Conservation (phyloP, 2,329 filamentous ascomycete species). For the Sclerotinia trifoliorum region DNA sequence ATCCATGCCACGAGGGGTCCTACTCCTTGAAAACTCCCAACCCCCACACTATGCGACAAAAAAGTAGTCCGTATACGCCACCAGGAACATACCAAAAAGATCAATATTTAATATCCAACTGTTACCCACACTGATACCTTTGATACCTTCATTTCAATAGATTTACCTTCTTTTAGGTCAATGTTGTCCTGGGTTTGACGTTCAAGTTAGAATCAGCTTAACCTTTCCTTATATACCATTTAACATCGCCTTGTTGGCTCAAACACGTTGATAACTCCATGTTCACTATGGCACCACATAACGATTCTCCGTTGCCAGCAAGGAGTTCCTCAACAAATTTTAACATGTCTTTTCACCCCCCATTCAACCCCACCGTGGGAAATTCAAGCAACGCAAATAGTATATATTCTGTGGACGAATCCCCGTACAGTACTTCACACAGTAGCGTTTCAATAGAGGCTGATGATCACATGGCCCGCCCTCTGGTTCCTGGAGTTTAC, state of each 20-base stretch:
- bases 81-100: slow-evolving; percentile 19
- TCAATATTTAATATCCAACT: slow-evolving; percentile 17
- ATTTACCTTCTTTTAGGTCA: background rate
- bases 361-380: slow-evolving; percentile 29
- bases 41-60: slow-evolving; percentile 28
- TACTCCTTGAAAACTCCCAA: slow-evolving; percentile 24
- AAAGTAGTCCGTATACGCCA: slow-evolving; percentile 12
- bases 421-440: slow-evolving; percentile 45
- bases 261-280: background rate
- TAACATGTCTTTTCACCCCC: slow-evolving; percentile 39
- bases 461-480: slow-evolving; percentile 41
- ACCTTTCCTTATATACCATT: background rate
- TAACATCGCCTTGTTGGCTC: background rate
- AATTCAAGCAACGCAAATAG: slow-evolving; percentile 32
- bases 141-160: background rate
- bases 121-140: background rate
- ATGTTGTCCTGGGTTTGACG: background rate
- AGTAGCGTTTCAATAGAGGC: slow-evolving; percentile 42
- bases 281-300: slow-evolving; percentile 48
- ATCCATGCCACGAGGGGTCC: slow-evolving; percentile 32
- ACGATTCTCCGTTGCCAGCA: slow-evolving; percentile 48
- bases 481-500: slow-evolving; percentile 59
- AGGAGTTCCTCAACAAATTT: slow-evolving; percentile 48
- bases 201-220: slow-evolving; percentile 4
- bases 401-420: slow-evolving; percentile 41